phyloP scores from a whole-genome alignment of 2,329 filamentous ascomycete species.

The Scedosporium dehoogii region DNA sequence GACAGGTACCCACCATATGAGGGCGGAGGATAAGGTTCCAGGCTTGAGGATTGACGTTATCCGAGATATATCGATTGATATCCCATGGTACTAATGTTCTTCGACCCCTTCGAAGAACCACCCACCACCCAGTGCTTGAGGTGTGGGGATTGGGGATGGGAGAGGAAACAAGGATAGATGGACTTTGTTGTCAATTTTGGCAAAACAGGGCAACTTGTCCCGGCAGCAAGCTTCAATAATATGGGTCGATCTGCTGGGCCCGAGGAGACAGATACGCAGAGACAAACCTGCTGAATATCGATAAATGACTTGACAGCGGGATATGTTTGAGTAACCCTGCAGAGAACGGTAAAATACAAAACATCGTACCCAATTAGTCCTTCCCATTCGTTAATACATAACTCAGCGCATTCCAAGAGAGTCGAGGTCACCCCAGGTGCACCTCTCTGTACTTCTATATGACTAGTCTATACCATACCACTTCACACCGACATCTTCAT shows the following conservation, averaged over 20 bases:
- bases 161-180: neutral
- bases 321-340: neutral
- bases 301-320: neutral
- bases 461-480: neutral
- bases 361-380: neutral
- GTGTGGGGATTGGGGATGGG: neutral
- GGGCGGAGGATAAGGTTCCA: slow-evolving; percentile 1
- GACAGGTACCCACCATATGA: neutral
- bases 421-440: neutral
- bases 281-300: neutral
- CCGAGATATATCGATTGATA: neutral
- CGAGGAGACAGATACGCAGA: neutral
- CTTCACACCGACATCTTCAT: slow-evolving; percentile 95
- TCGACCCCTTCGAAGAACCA: neutral
- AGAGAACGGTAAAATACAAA: slow-evolving; percentile 1
- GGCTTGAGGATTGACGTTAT: slow-evolving; percentile 1
- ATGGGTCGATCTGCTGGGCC: neutral
- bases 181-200: neutral
- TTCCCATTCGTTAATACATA: neutral
- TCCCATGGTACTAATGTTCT: neutral
- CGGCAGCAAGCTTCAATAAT: neutral
- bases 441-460: neutral
- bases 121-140: neutral
- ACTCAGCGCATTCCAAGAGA: neutral
- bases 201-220: slow-evolving; percentile 4